phyloP scores from a whole-genome alignment of 2,329 filamentous ascomycete genomes.

The Colletotrichum kahawae region DNA sequence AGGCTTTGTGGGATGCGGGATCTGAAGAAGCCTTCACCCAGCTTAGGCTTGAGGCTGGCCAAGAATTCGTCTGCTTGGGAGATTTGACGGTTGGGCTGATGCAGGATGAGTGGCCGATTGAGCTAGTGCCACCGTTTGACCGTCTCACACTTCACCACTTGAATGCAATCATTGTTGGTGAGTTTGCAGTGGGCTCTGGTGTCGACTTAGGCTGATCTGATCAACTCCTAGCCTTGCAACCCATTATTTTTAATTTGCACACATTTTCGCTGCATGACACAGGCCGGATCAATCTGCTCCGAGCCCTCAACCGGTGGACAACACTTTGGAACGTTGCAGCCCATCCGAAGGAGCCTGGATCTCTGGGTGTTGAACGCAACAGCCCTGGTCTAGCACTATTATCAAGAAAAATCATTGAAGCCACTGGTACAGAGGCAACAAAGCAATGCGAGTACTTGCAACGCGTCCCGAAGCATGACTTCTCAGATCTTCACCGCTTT shows the following conservation, averaged over 20 bases:
- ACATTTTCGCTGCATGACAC: not conserved
- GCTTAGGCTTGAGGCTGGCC: not conserved
- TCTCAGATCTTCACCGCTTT: not conserved
- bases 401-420: not conserved
- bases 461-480: not conserved
- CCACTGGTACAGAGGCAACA: accelerated
- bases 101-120: not conserved
- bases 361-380: not conserved
- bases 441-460: not conserved
- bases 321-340: not conserved
- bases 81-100: not conserved
- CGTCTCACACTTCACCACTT: not conserved
- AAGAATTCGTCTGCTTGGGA: not conserved
- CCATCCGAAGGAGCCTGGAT: not conserved
- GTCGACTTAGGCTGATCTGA: accelerated
- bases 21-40: not conserved
- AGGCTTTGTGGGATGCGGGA: not conserved
- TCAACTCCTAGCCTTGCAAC: not conserved
- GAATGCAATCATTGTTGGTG: not conserved
- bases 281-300: not conserved
- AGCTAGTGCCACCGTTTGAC: not conserved
- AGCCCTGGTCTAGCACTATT: not conserved
- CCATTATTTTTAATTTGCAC: not conserved
- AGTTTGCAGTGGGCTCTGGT: accelerated
- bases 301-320: not conserved